A percentile compares a stretch with the other conserved stretches of the same genome.
Conservation (phyloP, 2,329 filamentous ascomycete species). For the Xylariomycetidae sp. region DNA sequence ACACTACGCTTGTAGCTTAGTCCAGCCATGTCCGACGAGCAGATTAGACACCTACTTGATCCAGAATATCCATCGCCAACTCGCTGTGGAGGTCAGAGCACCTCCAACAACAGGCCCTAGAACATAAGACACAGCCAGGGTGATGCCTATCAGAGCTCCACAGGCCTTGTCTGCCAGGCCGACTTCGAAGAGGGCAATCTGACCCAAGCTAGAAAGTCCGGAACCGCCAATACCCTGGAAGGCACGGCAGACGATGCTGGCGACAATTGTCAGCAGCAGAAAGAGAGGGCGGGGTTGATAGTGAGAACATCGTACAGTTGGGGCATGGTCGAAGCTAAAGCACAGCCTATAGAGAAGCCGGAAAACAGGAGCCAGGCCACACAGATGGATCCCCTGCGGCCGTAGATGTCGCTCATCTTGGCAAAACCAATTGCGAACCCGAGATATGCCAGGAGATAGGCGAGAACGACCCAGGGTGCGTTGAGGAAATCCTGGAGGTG, state of each 20-base stretch:
- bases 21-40: constrained; percentile 8
- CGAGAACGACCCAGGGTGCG: constrained; percentile 50
- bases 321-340: constrained; percentile 43
- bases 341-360: constrained; percentile 52
- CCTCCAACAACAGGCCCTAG: constrained; percentile 56
- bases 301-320: constrained; percentile 44
- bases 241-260: constrained; percentile 53
- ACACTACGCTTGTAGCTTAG: constrained; percentile 36
- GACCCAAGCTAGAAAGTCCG: constrained; percentile 56
- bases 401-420: constrained; percentile 57
- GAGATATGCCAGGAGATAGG: constrained; percentile 55
- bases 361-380: constrained; percentile 51
- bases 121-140: constrained; percentile 53
- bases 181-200: constrained; percentile 53
- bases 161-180: constrained; percentile 50
- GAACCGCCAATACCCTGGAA: constrained; percentile 59
- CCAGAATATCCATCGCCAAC: constrained; percentile 58
- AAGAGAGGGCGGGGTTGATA: neutral
- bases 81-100: constrained; percentile 45
- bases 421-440: constrained; percentile 55
- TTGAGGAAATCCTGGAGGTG: constrained; percentile 47
- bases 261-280: constrained; percentile 9
- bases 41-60: constrained; percentile 45
- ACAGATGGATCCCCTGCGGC: constrained; percentile 45
- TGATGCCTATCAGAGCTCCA: constrained; percentile 50